These are phyloP conservation scores for Esteya vermicola DNA, from an alignment of 2,329 filamentous ascomycete genomes.

Conservation along the genomic window DNA sequence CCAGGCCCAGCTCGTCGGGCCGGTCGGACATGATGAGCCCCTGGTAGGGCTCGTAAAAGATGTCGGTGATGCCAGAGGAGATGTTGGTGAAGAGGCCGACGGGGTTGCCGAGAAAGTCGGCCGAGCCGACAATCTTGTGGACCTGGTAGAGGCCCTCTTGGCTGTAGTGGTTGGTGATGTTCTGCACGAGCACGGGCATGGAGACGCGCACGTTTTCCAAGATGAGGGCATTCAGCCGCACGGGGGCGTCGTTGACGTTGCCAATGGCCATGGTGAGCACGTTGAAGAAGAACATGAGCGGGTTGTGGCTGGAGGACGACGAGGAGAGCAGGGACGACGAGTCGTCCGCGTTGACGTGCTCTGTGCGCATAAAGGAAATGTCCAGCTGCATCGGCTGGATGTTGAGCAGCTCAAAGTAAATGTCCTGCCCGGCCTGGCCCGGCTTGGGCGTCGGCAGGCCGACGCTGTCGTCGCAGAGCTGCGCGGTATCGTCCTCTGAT, in stretches of 20 bases:
- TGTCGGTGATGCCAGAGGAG: slow-evolving; percentile 90
- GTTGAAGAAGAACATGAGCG: slow-evolving; percentile 97
- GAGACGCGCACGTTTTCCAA: slow-evolving; percentile 92
- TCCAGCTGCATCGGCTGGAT: slow-evolving; percentile 98
- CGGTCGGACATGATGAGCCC: slow-evolving; percentile 87
- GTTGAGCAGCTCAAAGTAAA: slow-evolving; percentile 95
- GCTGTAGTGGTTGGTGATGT: slow-evolving; percentile 87
- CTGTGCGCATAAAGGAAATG: slow-evolving; percentile 90
- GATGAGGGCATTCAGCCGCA: slow-evolving; percentile 85
- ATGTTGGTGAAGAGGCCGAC: slow-evolving; percentile 98
- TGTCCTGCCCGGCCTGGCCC: slow-evolving; percentile 74
- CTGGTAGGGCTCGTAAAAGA: slow-evolving; percentile 99
- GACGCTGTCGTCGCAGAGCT: slow-evolving; percentile 75
- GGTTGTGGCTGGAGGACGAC: too few species aligned
- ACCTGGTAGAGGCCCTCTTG: slow-evolving; percentile 93
- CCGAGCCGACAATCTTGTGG: slow-evolving; percentile 92
- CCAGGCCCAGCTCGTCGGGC: slow-evolving; percentile 86
- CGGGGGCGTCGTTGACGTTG: slow-evolving; percentile 94
- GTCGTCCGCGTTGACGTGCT: slow-evolving; percentile 91
- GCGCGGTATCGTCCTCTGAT: slow-evolving; percentile 61
- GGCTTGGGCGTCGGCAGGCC: slow-evolving; percentile 86
- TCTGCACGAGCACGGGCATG: slow-evolving; percentile 66
- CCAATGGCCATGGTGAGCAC: slow-evolving; percentile 98
- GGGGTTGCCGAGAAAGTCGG: slow-evolving; percentile 93
- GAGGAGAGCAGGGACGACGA: slow-evolving; percentile 68